Evolutionary conservation across 495 filamentous ascomycete species (phyloP), one percentile per base, ranked within the genome.

Genomic region (Clavariopsis aquatica): DNA sequence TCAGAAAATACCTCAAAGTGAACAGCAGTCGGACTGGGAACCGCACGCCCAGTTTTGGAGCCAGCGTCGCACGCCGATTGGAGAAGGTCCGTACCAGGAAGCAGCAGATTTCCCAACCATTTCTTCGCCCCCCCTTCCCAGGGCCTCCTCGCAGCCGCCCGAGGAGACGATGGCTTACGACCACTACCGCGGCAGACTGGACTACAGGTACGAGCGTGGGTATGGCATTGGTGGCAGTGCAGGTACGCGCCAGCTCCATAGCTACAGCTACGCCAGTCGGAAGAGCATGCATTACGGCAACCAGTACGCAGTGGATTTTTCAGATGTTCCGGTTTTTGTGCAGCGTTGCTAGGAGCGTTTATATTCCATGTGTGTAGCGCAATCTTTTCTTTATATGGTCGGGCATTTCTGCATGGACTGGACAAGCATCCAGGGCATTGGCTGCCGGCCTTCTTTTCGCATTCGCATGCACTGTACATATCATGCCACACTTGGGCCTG

Each of bases 231-330:
- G 67, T 19, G 77, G 76, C n/a, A 78, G 75, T 67, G 75, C 77
- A 31, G 79, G 79, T 3, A 81, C 77, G 51, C 45, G 77, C 29
- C 60, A 52, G n/a, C 28, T 68, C 17, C 65, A 72, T 24, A 72
- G 66, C 20, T 66, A 53, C 38, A 72, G 64, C 20, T 66, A 53
- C 38, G 76, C 68, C 43, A 76, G 68, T 43, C 59, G 79, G 52
- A 80, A 78, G 71, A 76, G 78, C 26, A 53, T 79, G 45, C 78
- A 77, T 60, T 71, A 77, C 62, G 79, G 77, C 52, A 75, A 78
- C 62, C 55, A 71, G 31, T 64, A 53, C 34, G 65, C 60, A 22
- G 52, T 65, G 24, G 69, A 71, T 56, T 36, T 71, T n/a, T 68
- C 60, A 27, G 65, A 68, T 56, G 62, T 68, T 36, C 69, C 69